Evolutionary conservation across 345 rosid species (phyloP).

Genomic region (Dimocarpus longan): DNA sequence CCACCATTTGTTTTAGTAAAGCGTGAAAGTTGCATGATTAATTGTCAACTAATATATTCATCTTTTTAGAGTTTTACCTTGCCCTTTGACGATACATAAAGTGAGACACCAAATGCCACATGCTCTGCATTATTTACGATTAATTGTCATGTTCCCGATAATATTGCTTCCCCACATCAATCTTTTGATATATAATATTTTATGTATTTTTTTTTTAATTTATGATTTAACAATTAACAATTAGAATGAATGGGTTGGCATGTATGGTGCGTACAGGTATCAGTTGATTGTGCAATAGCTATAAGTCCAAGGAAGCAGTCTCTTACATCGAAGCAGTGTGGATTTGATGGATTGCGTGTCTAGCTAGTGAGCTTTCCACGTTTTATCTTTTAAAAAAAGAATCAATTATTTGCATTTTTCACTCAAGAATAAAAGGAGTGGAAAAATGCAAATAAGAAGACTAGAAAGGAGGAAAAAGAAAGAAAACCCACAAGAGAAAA

Average conservation of each 20-base stretch:
- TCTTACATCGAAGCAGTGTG: constrained; percentile 92
- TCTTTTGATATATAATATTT: background rate
- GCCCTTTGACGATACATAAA: background rate
- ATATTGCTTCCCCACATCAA: background rate
- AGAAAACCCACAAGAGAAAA: background rate
- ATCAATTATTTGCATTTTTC: background rate
- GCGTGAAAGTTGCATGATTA: constrained; percentile 4
- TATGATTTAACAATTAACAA: background rate
- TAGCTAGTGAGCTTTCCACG: constrained; percentile 17
- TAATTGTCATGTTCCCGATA: background rate
- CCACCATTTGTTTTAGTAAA: background rate
- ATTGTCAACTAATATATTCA: background rate
- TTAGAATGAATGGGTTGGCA: background rate
- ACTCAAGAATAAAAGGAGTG: constrained; percentile 1
- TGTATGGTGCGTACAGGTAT: constrained; percentile 55
- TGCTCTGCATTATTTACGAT: background rate
- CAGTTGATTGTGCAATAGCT: constrained; percentile 84
- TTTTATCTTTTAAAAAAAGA: background rate
- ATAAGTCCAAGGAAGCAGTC: constrained; percentile 95
- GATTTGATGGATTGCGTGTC: constrained; percentile 92
- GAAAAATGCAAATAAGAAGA: background rate
- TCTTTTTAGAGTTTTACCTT: background rate
- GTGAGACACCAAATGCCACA: background rate
- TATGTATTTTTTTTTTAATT: background rate
- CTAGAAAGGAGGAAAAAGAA: background rate